These are phyloP conservation scores for Cyclostephanos tholiformis DNA, from an alignment of 108 stramenopile species.

Conservation along the genomic window DNA sequence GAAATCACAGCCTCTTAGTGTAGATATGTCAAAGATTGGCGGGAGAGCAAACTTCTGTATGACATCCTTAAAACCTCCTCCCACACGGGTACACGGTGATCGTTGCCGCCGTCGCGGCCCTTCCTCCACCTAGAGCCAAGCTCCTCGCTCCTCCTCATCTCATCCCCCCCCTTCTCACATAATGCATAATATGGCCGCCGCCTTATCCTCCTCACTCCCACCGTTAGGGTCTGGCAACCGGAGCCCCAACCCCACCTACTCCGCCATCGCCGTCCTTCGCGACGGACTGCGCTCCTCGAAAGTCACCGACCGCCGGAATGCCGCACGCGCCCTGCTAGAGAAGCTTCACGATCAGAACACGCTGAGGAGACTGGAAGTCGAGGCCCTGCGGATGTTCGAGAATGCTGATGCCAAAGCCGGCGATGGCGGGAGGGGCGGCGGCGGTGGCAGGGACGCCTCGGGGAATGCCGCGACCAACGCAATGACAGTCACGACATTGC, in stretches of 20 bases:
- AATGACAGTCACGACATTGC: conserved; percentile 8
- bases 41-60: no score
- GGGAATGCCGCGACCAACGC: not conserved
- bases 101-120: not conserved
- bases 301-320: conserved; percentile 32
- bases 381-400: conserved; percentile 28
- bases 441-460: not conserved
- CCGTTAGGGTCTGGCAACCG: no score
- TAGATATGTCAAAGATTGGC: not conserved
- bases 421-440: not conserved
- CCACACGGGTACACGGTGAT: no score
- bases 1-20: no score
- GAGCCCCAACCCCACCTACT: conserved; percentile 31
- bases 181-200: no score
- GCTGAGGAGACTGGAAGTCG: conserved; percentile 22
- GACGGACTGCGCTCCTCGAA: conserved; percentile 39
- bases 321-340: conserved; percentile 39
- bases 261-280: conserved; percentile 34
- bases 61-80: no score
- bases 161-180: not conserved
- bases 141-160: not conserved
- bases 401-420: not conserved
- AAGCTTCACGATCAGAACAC: conserved; percentile 32
- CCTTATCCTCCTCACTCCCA: no score
- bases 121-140: not conserved